These are phyloP conservation scores for Psilocybe tampanensis DNA, from an alignment of 768 basidiomycete genomes.

Conservation along the genomic window DNA sequence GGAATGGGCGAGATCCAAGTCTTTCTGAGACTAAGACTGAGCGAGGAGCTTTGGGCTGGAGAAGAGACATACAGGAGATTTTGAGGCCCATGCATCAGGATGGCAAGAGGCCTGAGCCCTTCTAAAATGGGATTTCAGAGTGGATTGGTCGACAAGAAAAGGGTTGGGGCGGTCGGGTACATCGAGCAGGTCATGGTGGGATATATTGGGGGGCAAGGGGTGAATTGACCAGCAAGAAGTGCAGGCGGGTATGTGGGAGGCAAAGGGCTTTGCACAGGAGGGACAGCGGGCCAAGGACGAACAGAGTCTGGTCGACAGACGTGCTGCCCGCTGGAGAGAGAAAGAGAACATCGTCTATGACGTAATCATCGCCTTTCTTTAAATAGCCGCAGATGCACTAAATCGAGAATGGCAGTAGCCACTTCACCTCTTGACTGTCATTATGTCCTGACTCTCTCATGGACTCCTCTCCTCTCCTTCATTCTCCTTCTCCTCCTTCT, in stretches of 20 bases:
- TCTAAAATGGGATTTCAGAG: conserved; percentile 68
- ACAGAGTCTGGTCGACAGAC: not conserved
- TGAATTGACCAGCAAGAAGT: conserved; percentile 70
- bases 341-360: conserved; percentile 15
- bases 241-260: conserved; percentile 76
- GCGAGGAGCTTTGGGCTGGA: conserved; percentile 7
- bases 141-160: conserved; percentile 64
- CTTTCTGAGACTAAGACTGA: conserved; percentile 37
- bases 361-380: not conserved
- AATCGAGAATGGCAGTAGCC: not conserved
- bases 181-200: conserved; percentile 72
- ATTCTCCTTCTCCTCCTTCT: conserved; percentile 35
- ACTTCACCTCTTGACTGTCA: conserved; percentile 1
- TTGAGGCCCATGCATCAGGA: conserved; percentile 82
- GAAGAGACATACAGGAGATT: conserved; percentile 52
- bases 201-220: conserved; percentile 51
- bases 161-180: conserved; percentile 65
- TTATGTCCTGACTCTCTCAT: conserved; percentile 13
- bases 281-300: conserved; percentile 48
- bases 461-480: not conserved
- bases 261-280: conserved; percentile 59
- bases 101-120: conserved; percentile 78
- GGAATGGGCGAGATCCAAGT: conserved; percentile 59
- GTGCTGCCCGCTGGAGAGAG: not conserved
- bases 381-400: not conserved